A percentile compares a stretch with the other conserved stretches of the same genome.
Evolutionary conservation across 2,329 filamentous ascomycete species (phyloP).

Genomic region (Alternaria novae-zelandiae): DNA sequence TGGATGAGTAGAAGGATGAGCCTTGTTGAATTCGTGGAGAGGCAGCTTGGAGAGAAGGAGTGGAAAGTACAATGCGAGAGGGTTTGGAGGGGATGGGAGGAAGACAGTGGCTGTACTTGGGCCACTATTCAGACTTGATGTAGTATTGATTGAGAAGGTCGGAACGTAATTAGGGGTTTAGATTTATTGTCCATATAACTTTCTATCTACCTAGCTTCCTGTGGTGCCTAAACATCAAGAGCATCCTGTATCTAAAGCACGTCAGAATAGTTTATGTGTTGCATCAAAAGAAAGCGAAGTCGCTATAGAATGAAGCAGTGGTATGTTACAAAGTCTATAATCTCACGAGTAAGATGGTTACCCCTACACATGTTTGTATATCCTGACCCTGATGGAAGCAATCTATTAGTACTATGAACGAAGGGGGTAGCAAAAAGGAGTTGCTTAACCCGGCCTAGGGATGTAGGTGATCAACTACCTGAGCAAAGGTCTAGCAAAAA

Average conservation of each 20-base stretch:
- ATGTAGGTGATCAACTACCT: not conserved
- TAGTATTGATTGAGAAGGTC: not conserved
- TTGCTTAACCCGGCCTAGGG: not conserved
- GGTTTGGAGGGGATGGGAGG: constrained; percentile 19
- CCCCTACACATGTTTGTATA: not conserved
- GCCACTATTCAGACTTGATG: not conserved
- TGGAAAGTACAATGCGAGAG: not conserved
- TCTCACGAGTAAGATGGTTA: not conserved
- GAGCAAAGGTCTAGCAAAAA: not conserved
- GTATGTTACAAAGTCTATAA: not conserved
- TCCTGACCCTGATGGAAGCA: not conserved
- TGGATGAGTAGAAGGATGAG: constrained; percentile 10
- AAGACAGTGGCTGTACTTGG: constrained; percentile 12
- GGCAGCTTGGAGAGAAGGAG: not conserved
- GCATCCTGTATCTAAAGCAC: too few species aligned
- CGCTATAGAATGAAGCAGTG: not conserved
- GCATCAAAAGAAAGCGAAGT: not conserved
- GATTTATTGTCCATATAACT: not conserved
- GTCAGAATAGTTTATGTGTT: not conserved
- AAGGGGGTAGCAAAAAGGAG: not conserved
- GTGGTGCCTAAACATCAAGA: too few species aligned
- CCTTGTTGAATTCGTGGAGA: constrained; percentile 13
- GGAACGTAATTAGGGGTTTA: not conserved
- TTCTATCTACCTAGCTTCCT: not conserved
- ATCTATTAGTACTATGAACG: not conserved